These are phyloP conservation scores for Lachnellula willkommii DNA, from an alignment of 2,329 filamentous ascomycete genomes.

Conservation along the genomic window DNA sequence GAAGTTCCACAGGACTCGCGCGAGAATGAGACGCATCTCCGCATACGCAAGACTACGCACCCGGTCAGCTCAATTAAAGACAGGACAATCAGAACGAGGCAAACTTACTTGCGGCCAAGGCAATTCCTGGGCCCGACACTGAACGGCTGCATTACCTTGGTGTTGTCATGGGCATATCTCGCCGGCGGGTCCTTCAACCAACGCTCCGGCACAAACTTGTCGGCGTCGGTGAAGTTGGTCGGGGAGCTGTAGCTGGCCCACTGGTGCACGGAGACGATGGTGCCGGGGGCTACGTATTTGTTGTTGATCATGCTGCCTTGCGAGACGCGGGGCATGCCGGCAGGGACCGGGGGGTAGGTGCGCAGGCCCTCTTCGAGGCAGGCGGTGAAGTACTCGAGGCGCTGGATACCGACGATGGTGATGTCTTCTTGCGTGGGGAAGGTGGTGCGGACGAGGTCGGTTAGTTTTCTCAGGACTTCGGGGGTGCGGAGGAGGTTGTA, in stretches of 20 bases:
- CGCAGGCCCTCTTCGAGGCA: constrained; percentile 29
- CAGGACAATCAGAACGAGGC: neutral
- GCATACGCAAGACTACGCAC: constrained; percentile 8
- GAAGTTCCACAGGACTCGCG: constrained; percentile 9
- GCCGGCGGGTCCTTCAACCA: constrained; percentile 28
- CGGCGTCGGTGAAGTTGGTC: constrained; percentile 24
- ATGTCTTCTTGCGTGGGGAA: constrained; percentile 2
- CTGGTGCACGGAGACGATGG: constrained; percentile 16
- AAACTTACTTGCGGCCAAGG: constrained; percentile 7
- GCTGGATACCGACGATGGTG: neutral
- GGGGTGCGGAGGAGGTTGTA: constrained; percentile 5
- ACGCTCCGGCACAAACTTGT: constrained; percentile 33
- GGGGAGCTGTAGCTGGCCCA: neutral
- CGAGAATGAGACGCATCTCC: constrained; percentile 14
- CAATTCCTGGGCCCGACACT: constrained; percentile 10
- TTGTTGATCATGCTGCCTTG: neutral
- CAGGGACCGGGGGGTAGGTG: constrained; percentile 1
- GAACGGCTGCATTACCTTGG: constrained; percentile 4
- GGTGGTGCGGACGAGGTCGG: constrained; percentile 1
- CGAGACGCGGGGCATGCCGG: constrained; percentile 2
- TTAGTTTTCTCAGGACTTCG: neutral
- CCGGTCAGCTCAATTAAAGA: neutral
- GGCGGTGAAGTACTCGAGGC: constrained; percentile 29
- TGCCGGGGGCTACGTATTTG: neutral
- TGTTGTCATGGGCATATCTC: constrained; percentile 4